A percentile compares a stretch with the other conserved stretches of the same genome.
Evolutionary conservation across 2,329 filamentous ascomycete genomes (phyloP).

Genomic region (Pseudopithomyces maydicus): DNA sequence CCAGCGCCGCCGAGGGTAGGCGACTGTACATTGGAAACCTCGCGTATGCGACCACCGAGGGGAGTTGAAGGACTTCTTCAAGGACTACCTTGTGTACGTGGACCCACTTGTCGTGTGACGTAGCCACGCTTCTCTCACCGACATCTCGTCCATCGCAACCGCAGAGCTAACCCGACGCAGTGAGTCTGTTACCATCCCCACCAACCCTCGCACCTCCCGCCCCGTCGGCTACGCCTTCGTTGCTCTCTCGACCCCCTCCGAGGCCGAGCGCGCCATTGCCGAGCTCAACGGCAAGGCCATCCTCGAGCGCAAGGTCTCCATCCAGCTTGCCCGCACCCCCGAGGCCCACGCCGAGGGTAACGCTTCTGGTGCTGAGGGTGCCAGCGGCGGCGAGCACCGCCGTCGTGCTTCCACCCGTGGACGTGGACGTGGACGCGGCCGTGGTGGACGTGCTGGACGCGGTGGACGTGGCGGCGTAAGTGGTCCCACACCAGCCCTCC

Average conservation of each 20-base stretch:
- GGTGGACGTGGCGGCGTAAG: conserved; percentile 72
- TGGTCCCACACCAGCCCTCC: conserved; percentile 29
- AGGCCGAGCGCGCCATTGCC: conserved; percentile 93
- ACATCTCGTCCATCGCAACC: background rate
- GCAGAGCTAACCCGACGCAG: conserved; percentile 55
- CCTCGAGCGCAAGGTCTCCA: conserved; percentile 97
- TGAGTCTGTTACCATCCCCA: conserved; percentile 98
- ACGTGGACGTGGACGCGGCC: conserved; percentile 63
- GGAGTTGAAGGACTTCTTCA: conserved; percentile 99
- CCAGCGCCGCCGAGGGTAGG: conserved; percentile 97
- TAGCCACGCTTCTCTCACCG: background rate
- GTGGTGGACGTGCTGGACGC: conserved; percentile 64
- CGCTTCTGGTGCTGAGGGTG: conserved; percentile 74
- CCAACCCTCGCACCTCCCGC: conserved; percentile 98
- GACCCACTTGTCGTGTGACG: conserved; percentile 11
- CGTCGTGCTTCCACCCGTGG: conserved; percentile 61
- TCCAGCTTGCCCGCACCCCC: conserved; percentile 97
- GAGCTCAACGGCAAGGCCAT: conserved; percentile 98
- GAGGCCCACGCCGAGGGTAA: conserved; percentile 79
- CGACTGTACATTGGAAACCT: conserved; percentile 99
- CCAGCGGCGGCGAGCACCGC: conserved; percentile 67
- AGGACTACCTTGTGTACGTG: conserved; percentile 97
- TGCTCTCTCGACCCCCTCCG: conserved; percentile 90
- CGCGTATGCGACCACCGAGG: conserved; percentile 99
- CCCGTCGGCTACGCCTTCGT: conserved; percentile 99